Evolutionary conservation across 306 rosid genomes (phyloP), one percentile per base, ranked within the genome.

Genomic region (Hippophae tibetana): DNA sequence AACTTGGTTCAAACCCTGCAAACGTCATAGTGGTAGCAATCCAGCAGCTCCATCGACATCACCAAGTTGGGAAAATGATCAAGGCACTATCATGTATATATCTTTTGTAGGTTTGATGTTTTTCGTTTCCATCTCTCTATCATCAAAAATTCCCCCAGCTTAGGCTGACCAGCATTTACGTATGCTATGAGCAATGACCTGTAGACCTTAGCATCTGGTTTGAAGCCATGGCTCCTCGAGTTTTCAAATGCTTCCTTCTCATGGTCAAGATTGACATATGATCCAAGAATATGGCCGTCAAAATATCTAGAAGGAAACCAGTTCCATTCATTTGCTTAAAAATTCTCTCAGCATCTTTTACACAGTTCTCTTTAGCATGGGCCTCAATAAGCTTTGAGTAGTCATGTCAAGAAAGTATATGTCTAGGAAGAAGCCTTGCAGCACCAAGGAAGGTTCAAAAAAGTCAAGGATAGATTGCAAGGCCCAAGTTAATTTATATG

Each of bases 281-380:
- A 63, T 80, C 82, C 78, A 84, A 68, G 23, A 53, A 62, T 47
- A 64, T 71, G 71, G 81, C 71, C 10, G 76, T 84, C 27, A 82
- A 60, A 51, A 82, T 63, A 78, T 92, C 95, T 8, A 75, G 78
- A 9, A 41, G 9, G 23, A 83, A 44, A 53, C 82, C 88, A 31
- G 78, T 82, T 76, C 87, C 86, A 11, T 66, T 78, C 93, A 88
- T 83, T 80, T 76, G 85, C 73, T 74, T 69, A 26, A 80, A 69
- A 58, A 92, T 75, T 70, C 88, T 85, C 81, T 85, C 93, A 64
- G 84, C 79, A 80, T 92, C 93, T 66, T 75, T 82, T 12, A 78
- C 31, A 52, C 51, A 77, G 66, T 70, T 78, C 62, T 76, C 84
- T 74, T 83, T 80, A 56, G 93, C 89, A 80, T 85, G 69, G 48